These are phyloP conservation scores for Brachypodium distachyon DNA, from an alignment of 202 grass and related monocot species.

Conservation along the genomic window DNA sequence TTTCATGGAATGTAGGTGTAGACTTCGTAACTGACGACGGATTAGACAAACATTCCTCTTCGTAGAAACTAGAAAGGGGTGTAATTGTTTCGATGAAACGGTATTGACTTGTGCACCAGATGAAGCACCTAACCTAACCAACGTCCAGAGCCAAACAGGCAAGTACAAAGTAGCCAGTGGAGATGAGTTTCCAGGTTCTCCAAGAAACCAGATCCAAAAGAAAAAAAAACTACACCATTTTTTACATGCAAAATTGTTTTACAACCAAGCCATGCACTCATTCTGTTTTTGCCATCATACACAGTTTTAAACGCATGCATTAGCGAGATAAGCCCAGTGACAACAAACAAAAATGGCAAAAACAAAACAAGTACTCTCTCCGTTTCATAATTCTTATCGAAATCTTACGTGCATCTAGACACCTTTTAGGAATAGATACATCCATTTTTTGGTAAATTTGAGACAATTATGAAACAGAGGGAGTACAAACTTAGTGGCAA, in stretches of 20 bases:
- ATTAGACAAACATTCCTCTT: background rate
- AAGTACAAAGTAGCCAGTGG: background rate
- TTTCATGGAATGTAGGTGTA: background rate
- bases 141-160: background rate
- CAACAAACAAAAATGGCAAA: background rate
- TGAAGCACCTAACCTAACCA: background rate
- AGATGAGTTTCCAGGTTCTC: background rate
- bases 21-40: background rate
- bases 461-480: no score
- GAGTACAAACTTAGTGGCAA: background rate
- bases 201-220: background rate
- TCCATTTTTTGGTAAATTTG: no score
- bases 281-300: background rate
- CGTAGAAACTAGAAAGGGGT: background rate
- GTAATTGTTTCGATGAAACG: background rate
- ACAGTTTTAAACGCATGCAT: background rate
- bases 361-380: no score
- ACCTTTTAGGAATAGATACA: no score
- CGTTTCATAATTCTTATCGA: no score
- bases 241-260: background rate
- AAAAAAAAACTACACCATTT: background rate
- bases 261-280: background rate
- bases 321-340: background rate
- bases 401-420: no score
- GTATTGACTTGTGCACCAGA: background rate